Percentiles rank a stretch among this genome's conserved stretches.
These are phyloP conservation scores for Acer campestre DNA, from an alignment of 345 rosid species.

Conservation along the genomic window DNA sequence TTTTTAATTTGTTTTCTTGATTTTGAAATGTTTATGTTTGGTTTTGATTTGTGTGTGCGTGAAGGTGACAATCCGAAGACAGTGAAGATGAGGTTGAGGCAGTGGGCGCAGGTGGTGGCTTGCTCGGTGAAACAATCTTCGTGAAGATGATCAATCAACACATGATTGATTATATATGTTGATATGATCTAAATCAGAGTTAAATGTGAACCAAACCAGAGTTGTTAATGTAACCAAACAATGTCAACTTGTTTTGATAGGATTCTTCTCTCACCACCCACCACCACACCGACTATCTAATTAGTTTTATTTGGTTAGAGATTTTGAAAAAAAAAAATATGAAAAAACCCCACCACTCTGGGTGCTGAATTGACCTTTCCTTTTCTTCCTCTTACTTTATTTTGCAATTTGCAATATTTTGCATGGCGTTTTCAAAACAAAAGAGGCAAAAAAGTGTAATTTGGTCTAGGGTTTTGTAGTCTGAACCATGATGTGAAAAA, in stretches of 20 bases:
- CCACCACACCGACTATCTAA: not conserved
- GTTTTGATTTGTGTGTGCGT: not conserved
- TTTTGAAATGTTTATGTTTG: not conserved
- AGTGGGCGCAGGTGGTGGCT: slow-evolving; percentile 96
- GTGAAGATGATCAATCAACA: slow-evolving; percentile 17
- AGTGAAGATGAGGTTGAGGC: slow-evolving; percentile 85
- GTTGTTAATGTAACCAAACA: slow-evolving; percentile 27
- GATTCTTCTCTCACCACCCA: slow-evolving; percentile 2
- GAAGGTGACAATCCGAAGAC: slow-evolving; percentile 78
- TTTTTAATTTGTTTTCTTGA: not conserved
- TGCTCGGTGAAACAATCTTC: slow-evolving; percentile 82
- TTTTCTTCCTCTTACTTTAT: slow-evolving; percentile 3
- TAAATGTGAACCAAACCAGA: slow-evolving; percentile 16
- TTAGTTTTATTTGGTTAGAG: slow-evolving; percentile 4
- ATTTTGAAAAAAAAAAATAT: not conserved
- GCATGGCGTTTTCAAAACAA: not conserved
- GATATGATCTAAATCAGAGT: not conserved
- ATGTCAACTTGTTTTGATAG: slow-evolving; percentile 19
- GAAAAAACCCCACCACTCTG: not conserved
- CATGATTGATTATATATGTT: slow-evolving; percentile 3
- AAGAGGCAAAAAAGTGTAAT: not conserved
- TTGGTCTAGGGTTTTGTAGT: not conserved
- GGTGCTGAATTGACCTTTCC: slow-evolving; percentile 2
- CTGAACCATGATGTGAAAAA: not conserved
- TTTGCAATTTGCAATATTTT: not conserved